A percentile compares a stretch with the other conserved stretches of the same genome.
phyloP scores from a whole-genome alignment of 1,284 basidiomycete genomes.

The Acaromyces ingoldii region DNA sequence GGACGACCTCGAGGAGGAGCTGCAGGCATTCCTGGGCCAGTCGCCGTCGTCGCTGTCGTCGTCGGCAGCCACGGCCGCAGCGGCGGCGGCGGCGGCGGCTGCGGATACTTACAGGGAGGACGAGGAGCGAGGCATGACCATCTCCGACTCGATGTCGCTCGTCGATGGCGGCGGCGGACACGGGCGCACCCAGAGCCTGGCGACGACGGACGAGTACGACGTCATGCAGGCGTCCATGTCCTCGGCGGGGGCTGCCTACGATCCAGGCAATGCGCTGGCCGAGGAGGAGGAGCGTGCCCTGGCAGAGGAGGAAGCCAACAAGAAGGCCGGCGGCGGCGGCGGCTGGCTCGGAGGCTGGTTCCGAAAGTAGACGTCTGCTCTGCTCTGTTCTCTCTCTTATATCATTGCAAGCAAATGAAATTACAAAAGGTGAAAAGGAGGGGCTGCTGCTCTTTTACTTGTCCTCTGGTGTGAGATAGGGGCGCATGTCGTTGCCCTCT shows the following conservation, averaged over 20 bases:
- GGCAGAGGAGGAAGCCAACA: constrained; percentile 19
- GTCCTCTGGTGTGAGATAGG: neutral
- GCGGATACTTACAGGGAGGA: constrained; percentile 9
- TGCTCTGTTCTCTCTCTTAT: neutral
- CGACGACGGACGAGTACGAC: no score
- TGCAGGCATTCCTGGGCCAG: neutral
- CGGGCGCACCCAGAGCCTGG: no score
- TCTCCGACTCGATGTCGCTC: neutral
- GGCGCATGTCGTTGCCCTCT: constrained; percentile 64
- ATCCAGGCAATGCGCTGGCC: constrained; percentile 20
- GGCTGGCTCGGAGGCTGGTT: constrained; percentile 50
- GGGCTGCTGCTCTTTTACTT: constrained; percentile 3
- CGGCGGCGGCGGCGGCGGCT: constrained; percentile 5
- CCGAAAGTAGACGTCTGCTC: constrained; percentile 3
- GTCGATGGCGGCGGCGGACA: neutral
- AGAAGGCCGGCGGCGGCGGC: no score
- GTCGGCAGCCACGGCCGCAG: neutral
- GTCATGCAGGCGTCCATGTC: no score
- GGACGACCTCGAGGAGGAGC: constrained; percentile 20
- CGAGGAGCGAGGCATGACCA: constrained; percentile 5
- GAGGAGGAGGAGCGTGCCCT: constrained; percentile 34
- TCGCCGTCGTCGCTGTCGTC: neutral
- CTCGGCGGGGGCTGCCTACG: constrained; percentile 2
- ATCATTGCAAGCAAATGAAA: neutral
- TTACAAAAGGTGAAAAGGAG: neutral